Percentiles rank a stretch among this genome's conserved stretches.
Evolutionary conservation across 192 early-diverging fungal genomes (phyloP).

Genomic region (Coemansia sp.): DNA sequence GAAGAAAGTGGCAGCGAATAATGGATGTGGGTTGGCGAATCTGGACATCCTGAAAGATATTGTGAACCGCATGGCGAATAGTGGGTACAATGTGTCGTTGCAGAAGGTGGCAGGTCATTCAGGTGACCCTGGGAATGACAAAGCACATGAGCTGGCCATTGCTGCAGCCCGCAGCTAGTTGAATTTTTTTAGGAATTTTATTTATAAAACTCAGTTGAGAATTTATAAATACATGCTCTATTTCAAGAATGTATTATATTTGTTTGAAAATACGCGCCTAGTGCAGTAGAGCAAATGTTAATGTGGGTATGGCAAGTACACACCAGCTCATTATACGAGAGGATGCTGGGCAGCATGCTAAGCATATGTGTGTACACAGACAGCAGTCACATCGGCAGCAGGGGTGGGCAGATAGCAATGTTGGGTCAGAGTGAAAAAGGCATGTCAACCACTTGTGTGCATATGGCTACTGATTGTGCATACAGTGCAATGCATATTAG

Average conservation of each 20-base stretch:
- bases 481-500: constrained; percentile 41
- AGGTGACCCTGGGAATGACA: neutral
- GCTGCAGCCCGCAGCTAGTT: neutral
- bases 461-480: constrained; percentile 39
- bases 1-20: neutral
- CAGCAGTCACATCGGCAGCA: constrained; percentile 15
- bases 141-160: neutral
- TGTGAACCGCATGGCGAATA: neutral
- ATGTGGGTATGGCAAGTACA: too few species aligned
- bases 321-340: neutral
- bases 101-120: neutral
- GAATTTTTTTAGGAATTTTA: neutral
- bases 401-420: constrained; percentile 13
- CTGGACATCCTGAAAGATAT: neutral
- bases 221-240: neutral
- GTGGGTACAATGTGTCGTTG: neutral
- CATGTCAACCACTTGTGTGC: constrained; percentile 38
- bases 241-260: too few species aligned
- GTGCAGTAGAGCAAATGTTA: too few species aligned
- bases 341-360: neutral
- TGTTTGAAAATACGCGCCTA: too few species aligned
- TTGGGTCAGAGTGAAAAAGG: constrained; percentile 42
- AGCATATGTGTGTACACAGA: constrained; percentile 42
- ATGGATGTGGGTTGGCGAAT: neutral
- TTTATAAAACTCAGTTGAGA: neutral